These are phyloP conservation scores for Sonneratia caseolaris DNA, from an alignment of 345 rosid genomes.

Conservation along the genomic window DNA sequence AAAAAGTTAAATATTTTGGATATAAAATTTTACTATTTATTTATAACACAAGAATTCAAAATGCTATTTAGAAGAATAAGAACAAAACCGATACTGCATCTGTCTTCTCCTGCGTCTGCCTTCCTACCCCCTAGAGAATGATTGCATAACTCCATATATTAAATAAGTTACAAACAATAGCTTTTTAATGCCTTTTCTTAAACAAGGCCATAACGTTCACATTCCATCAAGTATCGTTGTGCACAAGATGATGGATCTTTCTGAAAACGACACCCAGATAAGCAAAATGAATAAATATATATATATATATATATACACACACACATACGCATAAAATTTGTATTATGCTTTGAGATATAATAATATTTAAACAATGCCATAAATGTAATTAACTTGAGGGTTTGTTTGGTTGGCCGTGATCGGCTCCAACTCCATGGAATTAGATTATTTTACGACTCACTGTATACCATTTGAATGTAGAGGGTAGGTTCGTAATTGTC, in stretches of 20 bases:
- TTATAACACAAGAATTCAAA: too few relatives aligned
- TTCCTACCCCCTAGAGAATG: constrained; percentile 7
- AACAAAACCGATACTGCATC: too few relatives aligned
- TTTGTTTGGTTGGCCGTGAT: background rate
- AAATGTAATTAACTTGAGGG: background rate
- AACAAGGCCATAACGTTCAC: constrained; percentile 17
- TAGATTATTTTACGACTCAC: background rate
- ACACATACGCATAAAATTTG: background rate
- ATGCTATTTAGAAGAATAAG: too few relatives aligned
- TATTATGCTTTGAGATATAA: background rate
- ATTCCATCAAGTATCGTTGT: constrained; percentile 29
- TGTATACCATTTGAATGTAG: too few relatives aligned
- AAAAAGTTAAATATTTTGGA: too few relatives aligned
- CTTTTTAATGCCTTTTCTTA: constrained; percentile 21
- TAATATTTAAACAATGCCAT: background rate
- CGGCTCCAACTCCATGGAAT: background rate
- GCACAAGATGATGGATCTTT: constrained; percentile 27
- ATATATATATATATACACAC: too few relatives aligned
- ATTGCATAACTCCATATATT: constrained; percentile 15
- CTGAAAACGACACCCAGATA: constrained; percentile 28
- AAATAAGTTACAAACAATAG: constrained; percentile 35
- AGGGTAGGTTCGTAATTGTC: too few relatives aligned
- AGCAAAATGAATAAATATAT: background rate
- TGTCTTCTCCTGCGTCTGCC: too few relatives aligned
- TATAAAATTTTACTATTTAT: too few relatives aligned